Percentiles rank a stretch among this genome's conserved stretches.
phyloP scores from a whole-genome alignment of 768 basidiomycete species.

The Leucocoprinus birnbaumii region DNA sequence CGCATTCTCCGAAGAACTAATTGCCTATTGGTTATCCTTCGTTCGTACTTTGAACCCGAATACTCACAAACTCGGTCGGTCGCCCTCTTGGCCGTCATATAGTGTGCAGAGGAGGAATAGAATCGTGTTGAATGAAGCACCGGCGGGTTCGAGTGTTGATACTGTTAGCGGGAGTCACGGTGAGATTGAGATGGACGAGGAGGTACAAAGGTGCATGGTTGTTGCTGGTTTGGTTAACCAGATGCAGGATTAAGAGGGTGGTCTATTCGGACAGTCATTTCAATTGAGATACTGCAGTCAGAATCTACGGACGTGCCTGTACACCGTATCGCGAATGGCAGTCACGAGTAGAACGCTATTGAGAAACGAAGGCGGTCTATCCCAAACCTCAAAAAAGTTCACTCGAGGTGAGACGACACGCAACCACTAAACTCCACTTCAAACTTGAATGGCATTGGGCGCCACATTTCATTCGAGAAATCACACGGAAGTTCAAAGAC shows the following conservation, averaged over 20 bases:
- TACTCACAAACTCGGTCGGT: conserved; percentile 46
- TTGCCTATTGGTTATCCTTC: conserved; percentile 67
- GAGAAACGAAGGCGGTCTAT: no score
- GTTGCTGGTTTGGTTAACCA: conserved; percentile 28
- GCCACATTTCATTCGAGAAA: no score
- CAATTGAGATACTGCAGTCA: no score
- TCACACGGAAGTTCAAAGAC: no score
- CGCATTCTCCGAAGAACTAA: conserved; percentile 56
- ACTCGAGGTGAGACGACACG: no score
- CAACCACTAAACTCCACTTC: no score
- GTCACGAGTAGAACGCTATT: no score
- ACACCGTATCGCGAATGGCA: no score
- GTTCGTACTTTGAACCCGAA: conserved; percentile 57
- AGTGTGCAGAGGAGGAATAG: conserved; percentile 25
- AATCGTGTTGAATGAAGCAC: conserved; percentile 43
- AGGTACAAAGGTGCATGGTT: conserved; percentile 36
- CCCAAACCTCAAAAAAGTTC: no score
- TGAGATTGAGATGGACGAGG: conserved; percentile 33
- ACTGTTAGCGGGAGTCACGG: conserved; percentile 36
- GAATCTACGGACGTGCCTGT: no score
- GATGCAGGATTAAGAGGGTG: conserved; percentile 34
- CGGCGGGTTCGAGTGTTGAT: conserved; percentile 21
- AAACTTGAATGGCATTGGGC: no score
- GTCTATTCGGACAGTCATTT: no score
- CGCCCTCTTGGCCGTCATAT: conserved; percentile 49